A percentile compares a stretch with the other conserved stretches of the same genome.
Conservation (phyloP, 1,284 basidiomycete species). For the Austroboletus olivaceoglutinosus region DNA sequence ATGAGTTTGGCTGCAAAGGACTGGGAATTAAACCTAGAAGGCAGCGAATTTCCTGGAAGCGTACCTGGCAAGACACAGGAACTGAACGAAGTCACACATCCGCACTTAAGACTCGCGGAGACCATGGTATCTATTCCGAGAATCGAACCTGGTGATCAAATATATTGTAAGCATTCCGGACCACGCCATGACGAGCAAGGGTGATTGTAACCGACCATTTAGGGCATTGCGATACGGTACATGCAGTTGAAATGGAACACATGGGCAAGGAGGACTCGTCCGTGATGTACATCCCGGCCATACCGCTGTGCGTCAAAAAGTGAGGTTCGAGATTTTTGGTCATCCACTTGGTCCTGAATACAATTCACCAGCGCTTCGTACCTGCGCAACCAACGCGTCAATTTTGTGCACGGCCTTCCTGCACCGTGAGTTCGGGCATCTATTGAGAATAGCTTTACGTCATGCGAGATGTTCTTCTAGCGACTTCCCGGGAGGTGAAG, state of each 20-base stretch:
- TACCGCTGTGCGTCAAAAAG: conserved; percentile 68
- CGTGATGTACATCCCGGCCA: conserved; percentile 79
- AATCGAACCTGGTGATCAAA: conserved; percentile 72
- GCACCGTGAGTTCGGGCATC: conserved; percentile 45
- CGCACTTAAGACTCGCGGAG: conserved; percentile 61
- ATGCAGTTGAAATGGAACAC: conserved; percentile 69
- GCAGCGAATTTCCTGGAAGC: conserved; percentile 61
- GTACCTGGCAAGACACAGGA: conserved; percentile 64
- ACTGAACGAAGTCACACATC: conserved; percentile 61
- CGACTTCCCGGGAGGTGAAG: conserved; percentile 75
- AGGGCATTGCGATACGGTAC: conserved; percentile 69
- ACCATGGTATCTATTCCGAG: conserved; percentile 52
- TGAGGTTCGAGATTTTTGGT: conserved; percentile 24
- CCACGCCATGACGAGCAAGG: neutral
- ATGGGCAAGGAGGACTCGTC: conserved; percentile 62
- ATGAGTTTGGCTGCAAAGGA: conserved; percentile 42
- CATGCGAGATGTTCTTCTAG: conserved; percentile 26
- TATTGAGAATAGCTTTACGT: neutral
- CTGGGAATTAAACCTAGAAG: conserved; percentile 64
- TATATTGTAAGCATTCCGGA: conserved; percentile 54
- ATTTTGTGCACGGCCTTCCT: conserved; percentile 57
- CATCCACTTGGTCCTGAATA: neutral
- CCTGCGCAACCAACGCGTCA: conserved; percentile 55
- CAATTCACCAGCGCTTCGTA: conserved; percentile 50
- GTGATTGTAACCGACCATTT: neutral